These are phyloP conservation scores for Filosporella fistucella DNA, from an alignment of 495 filamentous ascomycete species.

Conservation along the genomic window DNA sequence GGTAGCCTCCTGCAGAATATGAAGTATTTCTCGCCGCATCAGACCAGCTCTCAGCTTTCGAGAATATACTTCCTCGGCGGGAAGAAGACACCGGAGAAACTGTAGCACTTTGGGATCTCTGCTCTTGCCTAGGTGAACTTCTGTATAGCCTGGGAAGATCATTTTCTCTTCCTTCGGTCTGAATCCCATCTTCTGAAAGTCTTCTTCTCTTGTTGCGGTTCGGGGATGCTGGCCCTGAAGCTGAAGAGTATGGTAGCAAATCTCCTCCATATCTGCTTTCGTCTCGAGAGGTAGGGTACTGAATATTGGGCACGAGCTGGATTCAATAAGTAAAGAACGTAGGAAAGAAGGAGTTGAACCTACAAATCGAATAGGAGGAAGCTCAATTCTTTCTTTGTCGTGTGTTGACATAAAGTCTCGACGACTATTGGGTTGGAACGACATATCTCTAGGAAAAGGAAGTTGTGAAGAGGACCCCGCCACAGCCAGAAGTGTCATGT, in stretches of 20 bases:
- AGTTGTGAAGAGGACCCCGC: background rate
- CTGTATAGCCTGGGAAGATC: conserved; percentile 31
- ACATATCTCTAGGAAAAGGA: conserved; percentile 10
- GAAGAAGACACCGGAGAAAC: conserved; percentile 11
- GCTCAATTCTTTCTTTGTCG: conserved; percentile 28
- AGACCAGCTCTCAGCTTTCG: conserved; percentile 26
- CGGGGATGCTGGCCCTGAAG: conserved; percentile 27
- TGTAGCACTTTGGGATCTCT: conserved; percentile 7
- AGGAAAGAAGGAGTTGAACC: background rate
- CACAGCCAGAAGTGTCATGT: conserved; percentile 12
- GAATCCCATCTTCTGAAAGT: conserved; percentile 27
- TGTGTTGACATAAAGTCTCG: background rate
- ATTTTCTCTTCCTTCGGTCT: conserved; percentile 22
- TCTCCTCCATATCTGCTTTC: conserved; percentile 13
- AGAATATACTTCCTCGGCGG: conserved; percentile 22
- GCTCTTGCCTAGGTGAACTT: conserved; percentile 15
- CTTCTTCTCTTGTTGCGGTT: conserved; percentile 32
- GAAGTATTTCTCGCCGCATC: conserved; percentile 25
- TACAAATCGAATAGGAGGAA: conserved; percentile 43
- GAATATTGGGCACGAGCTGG: conserved; percentile 36
- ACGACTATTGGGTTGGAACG: background rate
- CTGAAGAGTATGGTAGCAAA: conserved; percentile 24
- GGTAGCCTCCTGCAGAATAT: conserved; percentile 19
- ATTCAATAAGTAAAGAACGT: background rate
- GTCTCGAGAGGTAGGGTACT: conserved; percentile 16